Conservation (phyloP, 2,329 filamentous ascomycete species). For the Colletotrichum brevisporum region DNA sequence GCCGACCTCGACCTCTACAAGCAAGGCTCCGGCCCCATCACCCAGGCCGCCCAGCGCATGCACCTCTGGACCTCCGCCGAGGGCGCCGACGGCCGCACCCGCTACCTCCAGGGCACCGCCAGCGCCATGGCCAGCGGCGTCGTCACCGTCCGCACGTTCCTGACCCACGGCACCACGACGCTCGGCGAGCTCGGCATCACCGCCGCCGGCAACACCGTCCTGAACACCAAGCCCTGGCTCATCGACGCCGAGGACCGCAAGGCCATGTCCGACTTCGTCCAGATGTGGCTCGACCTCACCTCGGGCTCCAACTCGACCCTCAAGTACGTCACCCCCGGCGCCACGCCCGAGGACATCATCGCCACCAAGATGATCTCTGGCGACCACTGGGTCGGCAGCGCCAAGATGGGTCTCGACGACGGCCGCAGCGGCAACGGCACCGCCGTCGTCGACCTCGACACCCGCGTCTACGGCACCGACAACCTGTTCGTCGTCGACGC, state of each 20-base stretch:
- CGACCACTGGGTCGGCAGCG: conserved; percentile 40
- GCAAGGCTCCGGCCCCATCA: conserved; percentile 43
- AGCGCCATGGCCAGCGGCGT: conserved; percentile 40
- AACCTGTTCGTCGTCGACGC: conserved; percentile 75
- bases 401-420: conserved; percentile 63
- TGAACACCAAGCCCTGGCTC: conserved; percentile 44
- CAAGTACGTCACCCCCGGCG: conserved; percentile 29
- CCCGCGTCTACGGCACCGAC: conserved; percentile 71
- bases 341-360: conserved; percentile 36
- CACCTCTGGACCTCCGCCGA: conserved; percentile 44
- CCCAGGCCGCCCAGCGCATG: conserved; percentile 44
- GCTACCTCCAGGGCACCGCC: conserved; percentile 46
- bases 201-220: conserved; percentile 43
- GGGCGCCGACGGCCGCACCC: conserved; percentile 43
- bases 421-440: conserved; percentile 54
- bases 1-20: conserved; percentile 42
- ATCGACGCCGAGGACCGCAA: conserved; percentile 43
- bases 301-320: conserved; percentile 35
- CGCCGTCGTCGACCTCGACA: conserved; percentile 69
- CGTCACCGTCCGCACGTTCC: conserved; percentile 42
- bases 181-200: conserved; percentile 44
- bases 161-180: conserved; percentile 46
- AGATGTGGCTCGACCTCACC: conserved; percentile 38
- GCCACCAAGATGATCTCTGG: conserved; percentile 32
- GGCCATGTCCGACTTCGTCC: conserved; percentile 38